Percentiles rank a stretch among this genome's conserved stretches.
Conservation (phyloP, 768 basidiomycete species). For the Crucibulum laeve region DNA sequence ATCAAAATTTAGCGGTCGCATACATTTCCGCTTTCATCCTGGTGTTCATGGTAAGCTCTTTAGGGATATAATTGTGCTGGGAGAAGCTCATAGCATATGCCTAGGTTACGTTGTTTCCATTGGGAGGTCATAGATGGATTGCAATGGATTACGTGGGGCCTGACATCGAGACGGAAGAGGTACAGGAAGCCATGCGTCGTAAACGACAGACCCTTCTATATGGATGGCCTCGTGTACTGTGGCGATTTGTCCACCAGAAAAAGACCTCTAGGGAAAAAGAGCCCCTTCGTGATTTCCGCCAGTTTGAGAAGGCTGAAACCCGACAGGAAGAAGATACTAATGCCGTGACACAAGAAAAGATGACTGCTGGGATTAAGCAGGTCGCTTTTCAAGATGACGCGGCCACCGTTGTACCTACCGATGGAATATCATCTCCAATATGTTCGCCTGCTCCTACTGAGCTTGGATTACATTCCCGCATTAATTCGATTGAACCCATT, state of each 20-base stretch:
- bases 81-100: neutral
- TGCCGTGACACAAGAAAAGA: too few species aligned
- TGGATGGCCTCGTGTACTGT: constrained; percentile 12
- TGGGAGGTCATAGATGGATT: constrained; percentile 52
- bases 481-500: constrained; percentile 6
- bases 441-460: constrained; percentile 11
- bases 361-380: too few species aligned
- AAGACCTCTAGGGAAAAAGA: neutral
- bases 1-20: constrained; percentile 60
- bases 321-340: too few species aligned
- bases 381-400: constrained; percentile 19
- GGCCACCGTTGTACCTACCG: constrained; percentile 12
- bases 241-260: constrained; percentile 2
- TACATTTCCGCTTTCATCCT: constrained; percentile 62
- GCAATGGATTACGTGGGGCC: constrained; percentile 63
- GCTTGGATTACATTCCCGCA: constrained; percentile 5
- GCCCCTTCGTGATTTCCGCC: too few species aligned
- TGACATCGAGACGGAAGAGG: constrained; percentile 54
- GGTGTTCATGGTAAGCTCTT: constrained; percentile 46
- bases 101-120: constrained; percentile 62
- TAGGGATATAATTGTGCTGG: neutral
- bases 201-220: constrained; percentile 25
- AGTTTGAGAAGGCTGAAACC: too few species aligned
- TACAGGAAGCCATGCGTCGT: constrained; percentile 37
- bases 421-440: constrained; percentile 9